Base-by-base conservation (phyloP, 352 stramenopile genomes). In the Pythium guiyangense region DNA sequence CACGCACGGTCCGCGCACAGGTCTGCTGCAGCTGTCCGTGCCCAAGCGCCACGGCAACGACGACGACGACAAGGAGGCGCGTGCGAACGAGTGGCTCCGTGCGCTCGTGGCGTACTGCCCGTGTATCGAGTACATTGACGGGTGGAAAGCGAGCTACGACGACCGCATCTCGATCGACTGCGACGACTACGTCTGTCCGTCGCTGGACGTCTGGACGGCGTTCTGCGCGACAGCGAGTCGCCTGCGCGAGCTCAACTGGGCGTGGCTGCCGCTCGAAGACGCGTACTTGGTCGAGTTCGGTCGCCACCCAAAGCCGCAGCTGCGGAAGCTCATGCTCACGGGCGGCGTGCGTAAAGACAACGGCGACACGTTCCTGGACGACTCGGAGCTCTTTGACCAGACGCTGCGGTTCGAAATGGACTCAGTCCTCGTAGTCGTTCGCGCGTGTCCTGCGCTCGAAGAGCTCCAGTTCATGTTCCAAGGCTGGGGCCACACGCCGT, bases 121-220 rank as follows among this genome's bases (percentile, higher is more conserved):
- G 4, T 12, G 52, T 20, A 44, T 64, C 43, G 62, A 64, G 57
- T 63, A 64, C 34, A 42, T 69, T 10, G 62, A 69, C 43, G 62
- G 62, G n/a, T 69, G 57, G 57, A 69, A 64, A 37, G 47, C 27
- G 22, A 64, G 27, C 4, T 51, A 51, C 6, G 20, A 35, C 10
- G 55, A 68, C 18, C 34, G 47, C 11, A 45, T 37, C 6, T 18
- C n/a, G 10, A 5, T 68, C 17, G 31, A 40, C 8, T 64, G 61
- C 18, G 44, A 60, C 15, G 61, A 63, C 22, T 43, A 53, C 25
- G 26, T 52, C 18, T 20, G 49, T 42, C 55, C 49, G 22, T 44
- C 51, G 17, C 37, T 22, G 8, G 35, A 34, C n/a, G 34, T 37
- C 11, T 57, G 51, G 51, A 37, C 39, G 42, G n/a, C 22, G 25